These are phyloP conservation scores for Themeda triandra DNA, from an alignment of 176 grass and related monocot species.

Conservation along the genomic window DNA sequence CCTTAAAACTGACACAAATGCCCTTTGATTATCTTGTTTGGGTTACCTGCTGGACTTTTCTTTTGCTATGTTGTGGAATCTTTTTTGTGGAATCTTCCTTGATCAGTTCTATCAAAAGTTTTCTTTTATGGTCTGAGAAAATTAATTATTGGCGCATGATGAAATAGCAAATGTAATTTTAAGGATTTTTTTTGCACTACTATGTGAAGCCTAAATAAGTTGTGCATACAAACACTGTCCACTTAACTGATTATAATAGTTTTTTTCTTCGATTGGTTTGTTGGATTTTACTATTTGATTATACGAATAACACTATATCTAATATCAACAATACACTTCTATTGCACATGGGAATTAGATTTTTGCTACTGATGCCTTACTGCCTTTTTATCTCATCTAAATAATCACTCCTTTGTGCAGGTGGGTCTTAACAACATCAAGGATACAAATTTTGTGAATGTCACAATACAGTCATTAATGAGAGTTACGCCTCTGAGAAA, in stretches of 20 bases:
- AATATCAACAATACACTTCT: neutral
- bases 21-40: neutral
- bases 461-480: conserved; percentile 98
- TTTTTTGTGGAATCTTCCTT: too few species aligned
- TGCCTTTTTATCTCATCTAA: conserved; percentile 13
- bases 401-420: conserved; percentile 41
- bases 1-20: neutral
- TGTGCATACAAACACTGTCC: neutral
- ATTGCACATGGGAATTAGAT: neutral
- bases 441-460: conserved; percentile 97
- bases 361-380: neutral
- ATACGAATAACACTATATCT: neutral
- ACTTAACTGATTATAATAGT: neutral
- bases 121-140: neutral
- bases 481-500: conserved; percentile 94
- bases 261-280: neutral
- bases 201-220: neutral
- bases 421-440: conserved; percentile 99
- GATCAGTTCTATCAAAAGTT: neutral
- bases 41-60: neutral
- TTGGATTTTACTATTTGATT: neutral
- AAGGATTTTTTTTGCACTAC: neutral
- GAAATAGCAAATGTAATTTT: neutral
- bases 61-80: neutral
- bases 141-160: neutral